These are phyloP conservation scores for Stromatinia cepivora DNA, from an alignment of 2,329 filamentous ascomycete genomes.

Conservation along the genomic window DNA sequence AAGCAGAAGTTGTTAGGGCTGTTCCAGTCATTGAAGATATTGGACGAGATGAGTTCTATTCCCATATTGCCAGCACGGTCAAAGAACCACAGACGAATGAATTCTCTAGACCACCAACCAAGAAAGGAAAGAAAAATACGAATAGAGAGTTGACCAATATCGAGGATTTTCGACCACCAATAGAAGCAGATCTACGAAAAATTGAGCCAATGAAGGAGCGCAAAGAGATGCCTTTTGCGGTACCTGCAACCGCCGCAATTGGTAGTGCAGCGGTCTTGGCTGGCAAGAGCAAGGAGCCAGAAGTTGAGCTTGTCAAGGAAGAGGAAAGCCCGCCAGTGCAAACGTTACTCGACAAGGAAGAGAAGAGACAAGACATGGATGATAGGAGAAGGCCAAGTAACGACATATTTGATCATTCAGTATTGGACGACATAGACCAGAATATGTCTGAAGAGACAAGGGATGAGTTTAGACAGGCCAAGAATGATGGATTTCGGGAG, in stretches of 20 bases:
- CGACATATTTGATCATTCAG: slow-evolving; percentile 49
- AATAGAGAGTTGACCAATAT: slow-evolving; percentile 34
- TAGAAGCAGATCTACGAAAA: slow-evolving; percentile 21
- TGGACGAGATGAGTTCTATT: slow-evolving; percentile 38
- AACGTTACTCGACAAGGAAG: slow-evolving; percentile 44
- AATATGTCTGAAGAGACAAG: slow-evolving; percentile 38
- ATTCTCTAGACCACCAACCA: slow-evolving; percentile 36
- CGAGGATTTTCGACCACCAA: slow-evolving; percentile 24
- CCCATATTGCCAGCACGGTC: slow-evolving; percentile 37
- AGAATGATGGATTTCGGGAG: slow-evolving; percentile 41
- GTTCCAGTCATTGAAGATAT: slow-evolving; percentile 38
- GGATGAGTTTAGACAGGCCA: slow-evolving; percentile 18
- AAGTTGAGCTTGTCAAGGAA: slow-evolving; percentile 37
- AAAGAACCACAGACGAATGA: slow-evolving; percentile 32
- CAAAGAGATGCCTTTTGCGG: slow-evolving; percentile 29
- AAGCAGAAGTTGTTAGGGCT: slow-evolving; percentile 35
- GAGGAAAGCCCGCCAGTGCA: slow-evolving; percentile 43
- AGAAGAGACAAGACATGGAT: slow-evolving; percentile 45
- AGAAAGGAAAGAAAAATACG: slow-evolving; percentile 46
- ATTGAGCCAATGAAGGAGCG: slow-evolving; percentile 33
- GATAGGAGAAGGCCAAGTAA: slow-evolving; percentile 46
- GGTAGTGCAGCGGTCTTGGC: slow-evolving; percentile 28
- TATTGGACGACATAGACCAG: slow-evolving; percentile 48
- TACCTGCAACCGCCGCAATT: slow-evolving; percentile 31
- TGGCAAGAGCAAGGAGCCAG: slow-evolving; percentile 21